These are phyloP conservation scores for Cryptosporidium ubiquitum DNA, from an alignment of 169 alveolate species.

Conservation along the genomic window DNA sequence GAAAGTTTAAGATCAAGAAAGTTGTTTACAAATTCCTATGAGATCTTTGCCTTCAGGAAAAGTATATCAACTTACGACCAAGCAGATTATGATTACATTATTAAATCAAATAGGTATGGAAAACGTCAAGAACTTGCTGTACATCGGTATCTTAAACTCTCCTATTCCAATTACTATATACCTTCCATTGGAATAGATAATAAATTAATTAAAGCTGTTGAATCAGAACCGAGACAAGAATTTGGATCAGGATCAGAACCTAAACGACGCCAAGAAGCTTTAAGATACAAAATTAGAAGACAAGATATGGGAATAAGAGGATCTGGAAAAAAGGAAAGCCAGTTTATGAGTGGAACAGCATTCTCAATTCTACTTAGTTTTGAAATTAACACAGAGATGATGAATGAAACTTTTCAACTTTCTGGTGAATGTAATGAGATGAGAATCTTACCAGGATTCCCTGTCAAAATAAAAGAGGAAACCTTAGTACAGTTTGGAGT, in stretches of 20 bases:
- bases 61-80: slow-evolving; percentile 51
- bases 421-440: slow-evolving; percentile 44
- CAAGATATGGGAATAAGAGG: neutral
- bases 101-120: slow-evolving; percentile 60
- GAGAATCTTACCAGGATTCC: slow-evolving; percentile 65
- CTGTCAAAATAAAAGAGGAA: slow-evolving; percentile 8
- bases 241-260: no score
- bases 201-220: neutral
- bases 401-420: slow-evolving; percentile 17
- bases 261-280: no score
- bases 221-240: neutral
- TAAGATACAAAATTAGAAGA: neutral
- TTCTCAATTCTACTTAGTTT: slow-evolving; percentile 40
- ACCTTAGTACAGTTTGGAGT: neutral
- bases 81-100: slow-evolving; percentile 59
- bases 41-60: slow-evolving; percentile 34
- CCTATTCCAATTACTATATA: slow-evolving; percentile 2
- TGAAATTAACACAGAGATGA: neutral
- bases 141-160: slow-evolving; percentile 5
- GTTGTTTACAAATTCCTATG: slow-evolving; percentile 42
- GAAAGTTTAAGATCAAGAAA: neutral
- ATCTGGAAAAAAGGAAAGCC: neutral
- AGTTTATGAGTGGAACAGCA: slow-evolving; percentile 37
- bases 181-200: neutral
- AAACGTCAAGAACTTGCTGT: slow-evolving; percentile 50